Base-by-base conservation (phyloP, 768 basidiomycete species). In the Kwoniella europaea region DNA sequence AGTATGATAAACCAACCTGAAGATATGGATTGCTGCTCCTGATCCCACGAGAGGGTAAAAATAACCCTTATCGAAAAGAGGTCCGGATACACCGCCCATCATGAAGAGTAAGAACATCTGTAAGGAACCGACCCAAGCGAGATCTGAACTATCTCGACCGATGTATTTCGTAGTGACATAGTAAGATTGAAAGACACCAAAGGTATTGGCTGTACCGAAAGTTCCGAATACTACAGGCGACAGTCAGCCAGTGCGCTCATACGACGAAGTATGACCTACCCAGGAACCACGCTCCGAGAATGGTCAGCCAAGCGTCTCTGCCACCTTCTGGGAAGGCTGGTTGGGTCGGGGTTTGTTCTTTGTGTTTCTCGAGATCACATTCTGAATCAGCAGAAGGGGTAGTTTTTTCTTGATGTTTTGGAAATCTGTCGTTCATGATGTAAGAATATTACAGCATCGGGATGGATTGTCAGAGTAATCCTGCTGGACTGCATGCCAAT, bases 101-200 rank as follows among this genome's bases (percentile, higher is more conserved):
- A 73, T 66, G 46, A 83, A 78, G 9, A 79, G 73, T 6, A 85
- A 53, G 71, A 81, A 79, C 22, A 83, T 63, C 60, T 83, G 79
- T 12, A 77, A 53, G 29, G 65, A 67, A 2, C 83, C 82, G 65
- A 85, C 82, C 84, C 84, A 84, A 20, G 77, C 71, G 71, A 82
- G 67, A 4, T 76, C 68, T 4, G 77, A 74, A 9, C 80, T 63
- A 0, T 73, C 63, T 68, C 80, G 74, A 12, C 74, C 71, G 9
- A 73, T 75, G 16, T 84, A 76, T 4, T 77, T 78, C 13, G 64
- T 69, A 2, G 67, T 57, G 7, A 67, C 46, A 69, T 84, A 85
- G 70, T 80, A 84, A 10, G 82, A 80, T 66, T 83, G 79, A 73
- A 80, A 85, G 6, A 81, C 82, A 35, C 85, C 85, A 43, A 74